These are phyloP conservation scores for Rhynchospora tenuis DNA, from an alignment of 176 grass and related monocot species.

Conservation along the genomic window DNA sequence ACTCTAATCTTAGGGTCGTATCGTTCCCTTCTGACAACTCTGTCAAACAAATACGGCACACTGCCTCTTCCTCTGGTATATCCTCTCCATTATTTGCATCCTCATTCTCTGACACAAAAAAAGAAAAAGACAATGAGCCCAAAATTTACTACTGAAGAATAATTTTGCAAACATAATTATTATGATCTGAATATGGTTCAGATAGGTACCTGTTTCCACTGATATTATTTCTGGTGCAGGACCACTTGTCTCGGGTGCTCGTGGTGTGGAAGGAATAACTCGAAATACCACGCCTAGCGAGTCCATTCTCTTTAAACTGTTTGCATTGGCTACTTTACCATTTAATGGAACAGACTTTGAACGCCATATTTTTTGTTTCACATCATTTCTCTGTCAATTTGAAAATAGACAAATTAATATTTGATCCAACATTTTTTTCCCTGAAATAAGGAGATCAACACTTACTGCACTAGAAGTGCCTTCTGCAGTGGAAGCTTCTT, in stretches of 20 bases:
- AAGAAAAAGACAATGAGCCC: neutral
- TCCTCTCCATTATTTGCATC: conserved; percentile 48
- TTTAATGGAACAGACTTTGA: conserved; percentile 71
- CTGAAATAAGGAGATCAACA: neutral
- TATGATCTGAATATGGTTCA: neutral
- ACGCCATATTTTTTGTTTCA: conserved; percentile 44
- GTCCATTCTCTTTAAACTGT: conserved; percentile 79
- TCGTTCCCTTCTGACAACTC: conserved; percentile 71
- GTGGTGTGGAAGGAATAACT: conserved; percentile 50
- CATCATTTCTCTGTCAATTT: conserved; percentile 35
- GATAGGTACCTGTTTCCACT: conserved; percentile 37
- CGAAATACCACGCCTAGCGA: conserved; percentile 66
- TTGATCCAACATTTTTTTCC: neutral
- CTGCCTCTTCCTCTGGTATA: conserved; percentile 84
- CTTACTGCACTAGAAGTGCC: conserved; percentile 24
- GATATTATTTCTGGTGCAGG: conserved; percentile 30
- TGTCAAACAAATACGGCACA: conserved; percentile 86
- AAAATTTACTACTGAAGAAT: neutral
- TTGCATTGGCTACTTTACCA: conserved; percentile 43
- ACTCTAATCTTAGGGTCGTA: conserved; percentile 61
- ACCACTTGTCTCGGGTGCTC: conserved; percentile 5
- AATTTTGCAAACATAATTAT: neutral
- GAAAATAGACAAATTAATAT: neutral
- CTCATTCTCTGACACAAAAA: conserved; percentile 10
- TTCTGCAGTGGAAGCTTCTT: conserved; percentile 1